Base-by-base conservation (phyloP, 202 grass and related monocot species). In the Eragrostis tef region DNA sequence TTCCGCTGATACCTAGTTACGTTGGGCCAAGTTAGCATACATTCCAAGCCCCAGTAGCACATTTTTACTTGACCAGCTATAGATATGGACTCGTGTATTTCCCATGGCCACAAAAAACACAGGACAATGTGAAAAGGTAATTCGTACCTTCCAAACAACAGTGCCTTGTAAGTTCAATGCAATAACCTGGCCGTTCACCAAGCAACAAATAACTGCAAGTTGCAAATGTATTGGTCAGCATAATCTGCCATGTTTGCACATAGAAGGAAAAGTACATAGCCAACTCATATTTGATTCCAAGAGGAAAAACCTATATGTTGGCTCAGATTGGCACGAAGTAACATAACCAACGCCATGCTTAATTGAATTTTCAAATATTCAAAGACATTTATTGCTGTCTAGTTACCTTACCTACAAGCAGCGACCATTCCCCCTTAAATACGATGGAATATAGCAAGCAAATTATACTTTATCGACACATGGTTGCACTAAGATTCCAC, bases 141-240 rank as follows among this genome's bases (percentile, higher is more conserved):
- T 29, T 16, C 26, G 34, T 58, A 98, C 94, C 94, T 94, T 94
- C 94, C 94, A 98, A 73, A 89, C 51, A 86, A 88, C 79, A 86
- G 77, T 51, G 64, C 92, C 92, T 71, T 73, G 64, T 82, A 88
- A 75, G 86, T 79, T 88, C 63, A 98, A 86, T 67, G 89, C 49
- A 13, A 94, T 83, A 70, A 94, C 92, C 74, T 93, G 67, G 58
- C 94, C 94, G 14, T 91, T 89, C 73, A 98, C 94, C 86, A 98
- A 89, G 64, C 92, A 98, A 86, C 94, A 98, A 79, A 89, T 84
- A 79, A 98, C 94, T 98, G 77, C 72, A 90, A 3, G 61, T 79
- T 64, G 36, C 26, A 79, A 75, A 48, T 81, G 3, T 52, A 77
- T 4, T 73, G 24, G 26, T 82, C 66, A 86, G 66, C 21, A 86